Conservation (phyloP, 2,329 filamentous ascomycete genomes). For the Xylaria sp. region DNA sequence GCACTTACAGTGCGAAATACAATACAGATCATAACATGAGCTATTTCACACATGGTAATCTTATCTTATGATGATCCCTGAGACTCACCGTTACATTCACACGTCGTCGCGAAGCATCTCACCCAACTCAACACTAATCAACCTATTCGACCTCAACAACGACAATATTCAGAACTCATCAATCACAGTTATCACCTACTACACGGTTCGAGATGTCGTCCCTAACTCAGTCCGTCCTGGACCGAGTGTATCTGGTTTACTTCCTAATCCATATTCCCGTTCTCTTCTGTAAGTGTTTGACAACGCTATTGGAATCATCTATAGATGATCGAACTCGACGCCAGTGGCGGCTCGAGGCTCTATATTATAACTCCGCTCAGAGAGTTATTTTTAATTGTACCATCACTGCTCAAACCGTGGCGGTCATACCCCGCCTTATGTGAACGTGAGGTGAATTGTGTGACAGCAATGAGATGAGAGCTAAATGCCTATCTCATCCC, state of each 20-base stretch:
- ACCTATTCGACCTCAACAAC: neutral
- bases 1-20: constrained; percentile 2
- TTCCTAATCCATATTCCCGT: constrained; percentile 50
- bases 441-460: neutral
- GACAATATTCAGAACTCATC: neutral
- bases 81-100: neutral
- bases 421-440: neutral
- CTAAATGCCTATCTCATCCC: neutral
- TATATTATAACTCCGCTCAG: neutral
- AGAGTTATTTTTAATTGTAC: too few relatives aligned
- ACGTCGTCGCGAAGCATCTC: neutral
- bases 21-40: neutral
- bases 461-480: constrained; percentile 17
- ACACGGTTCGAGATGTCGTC: constrained; percentile 37
- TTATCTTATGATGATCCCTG: neutral
- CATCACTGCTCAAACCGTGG: too few relatives aligned
- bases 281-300: constrained; percentile 47
- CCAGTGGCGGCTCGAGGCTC: neutral
- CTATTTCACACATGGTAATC: constrained; percentile 19
- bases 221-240: constrained; percentile 42
- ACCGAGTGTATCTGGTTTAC: constrained; percentile 50
- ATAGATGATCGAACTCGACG: neutral
- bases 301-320: neutral
- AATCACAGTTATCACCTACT: neutral
- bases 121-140: too few relatives aligned